Base-by-base conservation (phyloP, 2,329 filamentous ascomycete genomes). In the Nothophaeocryptopus gaeumannii region DNA sequence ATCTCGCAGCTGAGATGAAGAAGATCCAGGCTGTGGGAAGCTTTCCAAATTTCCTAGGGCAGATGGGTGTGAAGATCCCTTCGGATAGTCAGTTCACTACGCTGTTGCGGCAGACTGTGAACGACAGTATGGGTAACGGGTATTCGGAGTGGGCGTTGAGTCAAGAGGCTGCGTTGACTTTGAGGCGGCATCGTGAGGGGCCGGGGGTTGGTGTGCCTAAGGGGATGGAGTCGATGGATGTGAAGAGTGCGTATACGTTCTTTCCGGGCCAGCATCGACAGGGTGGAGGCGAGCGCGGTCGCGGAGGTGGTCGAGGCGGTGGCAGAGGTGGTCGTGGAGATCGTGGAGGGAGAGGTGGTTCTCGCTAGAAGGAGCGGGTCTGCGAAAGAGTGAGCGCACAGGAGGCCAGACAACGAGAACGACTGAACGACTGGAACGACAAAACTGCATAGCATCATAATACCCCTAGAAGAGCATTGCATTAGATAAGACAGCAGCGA, bases 1-100 rank as follows among this genome's bases (percentile, higher is more conserved):
- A 44, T n/a, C 44, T 61, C 15, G 55, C 54, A 4, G 45, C 50
- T 9, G 33, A 39, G 2, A 50, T 61, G 41, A 45, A 58, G 36
- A 39, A 54, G 13, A 57, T 61, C 15, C 58, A 59, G 41, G 33
- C 51, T 16, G 56, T 59, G 30, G 51, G 47, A n/a, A 38, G 29
- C 12, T 59, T 58, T 36, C 50, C 52, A 5, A 30, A 51, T 4
- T 58, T 60, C 39, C 45, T 59, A 5, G 31, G 35, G 8, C 39
- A 47, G 26, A 59, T 60, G 59, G 45, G 50, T 29, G 32, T 59
- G 10, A 30, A 31, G 5, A 10, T 33, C 7, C 56, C 58, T 5
- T 37, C 31, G 3, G 41, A 44, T 30, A 14, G 31, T 12, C 38
- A 39, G 11, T 59, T 60, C 43, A 58, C 54, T 3, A 16, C 16